Evolutionary conservation across 2,329 filamentous ascomycete genomes (phyloP).

Genomic region (Malbranchea zuffiana): DNA sequence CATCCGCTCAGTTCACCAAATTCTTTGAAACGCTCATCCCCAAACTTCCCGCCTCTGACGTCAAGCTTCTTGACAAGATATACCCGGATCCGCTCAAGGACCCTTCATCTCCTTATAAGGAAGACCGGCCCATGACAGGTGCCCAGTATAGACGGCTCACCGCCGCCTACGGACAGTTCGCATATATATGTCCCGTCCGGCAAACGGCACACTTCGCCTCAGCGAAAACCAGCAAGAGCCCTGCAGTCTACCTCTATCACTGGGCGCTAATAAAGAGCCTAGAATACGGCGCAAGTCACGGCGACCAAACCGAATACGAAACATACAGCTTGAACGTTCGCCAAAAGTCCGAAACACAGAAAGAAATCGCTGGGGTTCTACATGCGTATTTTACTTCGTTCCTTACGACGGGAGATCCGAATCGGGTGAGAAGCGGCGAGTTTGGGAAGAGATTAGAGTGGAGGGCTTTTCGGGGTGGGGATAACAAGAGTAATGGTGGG

Average conservation of each 20-base stretch:
- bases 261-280: slow-evolving; percentile 42
- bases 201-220: slow-evolving; percentile 36
- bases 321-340: slow-evolving; percentile 29
- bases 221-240: slow-evolving; percentile 17
- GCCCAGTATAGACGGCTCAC: slow-evolving; percentile 43
- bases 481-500: slow-evolving; percentile 16
- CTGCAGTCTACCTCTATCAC: slow-evolving; percentile 42
- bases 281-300: slow-evolving; percentile 39
- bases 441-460: slow-evolving; percentile 27
- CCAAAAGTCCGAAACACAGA: slow-evolving; percentile 30
- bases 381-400: slow-evolving; percentile 43
- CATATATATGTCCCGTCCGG: slow-evolving; percentile 40
- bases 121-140: slow-evolving; percentile 25
- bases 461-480: slow-evolving; percentile 30
- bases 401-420: slow-evolving; percentile 38
- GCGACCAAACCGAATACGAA: slow-evolving; percentile 41
- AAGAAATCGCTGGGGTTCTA: slow-evolving; percentile 32
- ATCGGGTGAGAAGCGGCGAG: slow-evolving; percentile 24
- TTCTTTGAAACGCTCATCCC: slow-evolving; percentile 57
- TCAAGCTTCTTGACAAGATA: slow-evolving; percentile 45
- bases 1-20: slow-evolving; percentile 42
- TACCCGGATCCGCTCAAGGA: slow-evolving; percentile 50
- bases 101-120: slow-evolving; percentile 33
- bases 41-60: slow-evolving; percentile 41
- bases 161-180: slow-evolving; percentile 41